Conservation (phyloP, 495 filamentous ascomycete genomes). For the Neurospora cerealis region DNA sequence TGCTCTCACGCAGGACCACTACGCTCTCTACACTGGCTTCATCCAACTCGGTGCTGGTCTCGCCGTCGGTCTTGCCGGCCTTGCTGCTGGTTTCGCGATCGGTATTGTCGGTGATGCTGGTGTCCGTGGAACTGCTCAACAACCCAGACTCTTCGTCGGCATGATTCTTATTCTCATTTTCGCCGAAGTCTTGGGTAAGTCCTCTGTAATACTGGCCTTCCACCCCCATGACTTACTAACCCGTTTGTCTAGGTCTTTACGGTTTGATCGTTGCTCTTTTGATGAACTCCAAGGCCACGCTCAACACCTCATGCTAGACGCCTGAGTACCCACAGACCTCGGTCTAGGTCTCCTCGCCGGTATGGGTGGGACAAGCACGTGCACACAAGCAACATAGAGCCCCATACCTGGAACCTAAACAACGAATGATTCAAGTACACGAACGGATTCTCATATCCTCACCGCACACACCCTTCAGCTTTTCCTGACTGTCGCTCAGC, state of each 20-base stretch:
- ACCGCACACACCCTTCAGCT: background rate
- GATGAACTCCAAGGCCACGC: constrained; percentile 83
- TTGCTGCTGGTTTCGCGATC: constrained; percentile 97
- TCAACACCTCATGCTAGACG: constrained; percentile 36
- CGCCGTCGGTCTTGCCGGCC: constrained; percentile 88
- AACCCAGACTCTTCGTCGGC: constrained; percentile 95
- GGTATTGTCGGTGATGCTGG: constrained; percentile 98
- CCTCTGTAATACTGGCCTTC: background rate
- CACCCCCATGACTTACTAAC: constrained; percentile 6
- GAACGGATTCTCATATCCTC: background rate
- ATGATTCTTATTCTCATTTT: constrained; percentile 99
- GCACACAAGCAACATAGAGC: background rate
- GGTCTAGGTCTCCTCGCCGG: background rate
- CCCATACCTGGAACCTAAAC: background rate
- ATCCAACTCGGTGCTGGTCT: constrained; percentile 97
- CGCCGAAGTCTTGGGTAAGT: constrained; percentile 94
- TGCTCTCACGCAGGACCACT: constrained; percentile 66
- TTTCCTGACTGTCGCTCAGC: background rate
- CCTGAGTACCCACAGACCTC: background rate
- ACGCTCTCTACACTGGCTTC: constrained; percentile 82
- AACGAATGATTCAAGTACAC: background rate
- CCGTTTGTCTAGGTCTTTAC: constrained; percentile 63
- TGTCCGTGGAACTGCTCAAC: constrained; percentile 96
- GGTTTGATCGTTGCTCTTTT: constrained; percentile 95
- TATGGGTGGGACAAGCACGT: background rate